Conservation (phyloP, 306 rosid species). For the Rosa lucieae region DNA sequence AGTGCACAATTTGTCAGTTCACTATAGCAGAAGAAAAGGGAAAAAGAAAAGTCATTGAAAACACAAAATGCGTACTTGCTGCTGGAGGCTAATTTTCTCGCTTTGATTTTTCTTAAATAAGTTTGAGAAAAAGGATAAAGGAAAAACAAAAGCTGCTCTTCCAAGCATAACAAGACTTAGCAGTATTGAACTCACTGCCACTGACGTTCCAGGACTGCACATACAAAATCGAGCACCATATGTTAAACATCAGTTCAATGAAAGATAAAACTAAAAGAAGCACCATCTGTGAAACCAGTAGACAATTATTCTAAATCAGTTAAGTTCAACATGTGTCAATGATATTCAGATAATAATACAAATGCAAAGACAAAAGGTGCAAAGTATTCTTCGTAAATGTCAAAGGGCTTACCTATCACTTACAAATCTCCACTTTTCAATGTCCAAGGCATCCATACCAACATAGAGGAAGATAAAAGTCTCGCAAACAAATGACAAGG, state of each 20-base stretch:
- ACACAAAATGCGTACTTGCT: constrained; percentile 58
- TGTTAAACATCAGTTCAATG: not conserved
- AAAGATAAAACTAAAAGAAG: not conserved
- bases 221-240: constrained; percentile 29
- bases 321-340: constrained; percentile 9
- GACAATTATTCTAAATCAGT: constrained; percentile 14
- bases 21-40: constrained; percentile 9
- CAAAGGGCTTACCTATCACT: constrained; percentile 72
- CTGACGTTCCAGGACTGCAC: constrained; percentile 84
- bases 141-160: constrained; percentile 95
- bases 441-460: constrained; percentile 99
- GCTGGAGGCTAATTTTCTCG: constrained; percentile 56
- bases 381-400: not conserved
- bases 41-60: constrained; percentile 8
- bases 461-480: constrained; percentile 92
- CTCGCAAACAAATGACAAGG: constrained; percentile 89
- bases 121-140: constrained; percentile 81
- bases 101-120: constrained; percentile 49
- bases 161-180: constrained; percentile 68
- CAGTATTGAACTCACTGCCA: constrained; percentile 75
- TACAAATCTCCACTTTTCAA: constrained; percentile 91
- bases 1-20: constrained; percentile 16
- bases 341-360: constrained; percentile 4
- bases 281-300: not conserved
- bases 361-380: constrained; percentile 14